Base-by-base conservation (phyloP, 805 yeast genomes). In the Ogataea angusta region DNA sequence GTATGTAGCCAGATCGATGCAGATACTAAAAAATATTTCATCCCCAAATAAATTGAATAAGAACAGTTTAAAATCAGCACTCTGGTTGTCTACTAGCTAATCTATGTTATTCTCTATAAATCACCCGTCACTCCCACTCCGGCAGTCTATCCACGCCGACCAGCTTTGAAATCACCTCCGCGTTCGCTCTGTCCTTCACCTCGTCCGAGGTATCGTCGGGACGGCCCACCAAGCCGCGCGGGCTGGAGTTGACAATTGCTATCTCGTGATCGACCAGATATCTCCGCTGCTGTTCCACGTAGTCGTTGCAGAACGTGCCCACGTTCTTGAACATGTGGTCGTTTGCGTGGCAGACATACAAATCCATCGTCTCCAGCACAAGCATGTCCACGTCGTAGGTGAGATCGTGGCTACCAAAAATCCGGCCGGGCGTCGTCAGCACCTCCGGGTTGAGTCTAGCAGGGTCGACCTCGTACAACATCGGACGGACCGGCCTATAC, bases 371-470 rank as follows among this genome's bases (percentile, higher is more conserved):
- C 40, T 48, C 45, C 52, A 54, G 46, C 17, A 52, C 36, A 28
- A 22, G 31, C 29, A 45, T 24, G 34, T 52, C 57, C 26, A 52
- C 28, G 34, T 48, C 52, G 30, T 31, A 43, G 2, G 45, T 40
- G 17, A 35, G 37, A 13, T 21, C 26, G 9, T 52, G 45, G 19
- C 36, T 36, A 6, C 52, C 56, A 10, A 49, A 38, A 7, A 42
- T 29, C 17, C 47, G 25, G 3, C 38, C 42, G 31, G 17, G 24
- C 7, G 35, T 29, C 22, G 32, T 24, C 24, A 40, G 36, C 10
- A 31, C 55, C 69, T 72, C 69, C 0, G 76, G 76, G 45, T 71
- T 64, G 22, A 71, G 59, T 51, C 70, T 69, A 9, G 75, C 73
- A 47, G 55, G 65, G 50, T 71, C 70, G 15, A 73, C 65, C 43